phyloP scores from a whole-genome alignment of 73 alveolate genomes.

The Breviolum minutum region DNA sequence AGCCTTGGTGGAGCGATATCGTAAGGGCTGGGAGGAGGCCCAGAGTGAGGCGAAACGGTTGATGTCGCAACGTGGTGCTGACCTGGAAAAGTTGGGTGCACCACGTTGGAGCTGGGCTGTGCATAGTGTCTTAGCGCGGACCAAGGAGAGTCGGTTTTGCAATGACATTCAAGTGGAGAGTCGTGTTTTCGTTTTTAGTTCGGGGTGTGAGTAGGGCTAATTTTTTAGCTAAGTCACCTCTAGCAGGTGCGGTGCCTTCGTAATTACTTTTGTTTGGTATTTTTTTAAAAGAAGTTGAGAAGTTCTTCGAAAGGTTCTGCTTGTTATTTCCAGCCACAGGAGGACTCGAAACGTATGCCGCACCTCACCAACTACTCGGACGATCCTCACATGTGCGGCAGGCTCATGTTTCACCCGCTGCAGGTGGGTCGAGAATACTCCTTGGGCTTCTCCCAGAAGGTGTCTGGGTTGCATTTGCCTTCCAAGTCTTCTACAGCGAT shows the following conservation, averaged over 20 bases:
- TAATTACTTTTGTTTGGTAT: background rate
- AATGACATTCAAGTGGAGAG: too few relatives aligned
- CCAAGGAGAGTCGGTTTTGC: slow-evolving; percentile 9
- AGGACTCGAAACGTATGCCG: slow-evolving; percentile 46
- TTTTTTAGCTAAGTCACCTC: too few relatives aligned
- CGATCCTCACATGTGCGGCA: slow-evolving; percentile 87
- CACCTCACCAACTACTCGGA: slow-evolving; percentile 76
- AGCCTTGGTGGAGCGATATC: slow-evolving; percentile 67
- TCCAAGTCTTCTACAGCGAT: background rate
- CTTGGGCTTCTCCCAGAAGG: slow-evolving; percentile 70
- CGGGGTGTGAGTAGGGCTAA: too few relatives aligned
- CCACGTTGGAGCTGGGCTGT: slow-evolving; percentile 94
- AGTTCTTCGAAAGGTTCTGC: background rate
- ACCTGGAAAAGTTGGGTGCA: slow-evolving; percentile 65
- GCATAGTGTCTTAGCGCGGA: slow-evolving; percentile 32
- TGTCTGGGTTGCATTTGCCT: background rate
- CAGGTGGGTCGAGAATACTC: slow-evolving; percentile 76
- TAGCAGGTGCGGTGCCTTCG: background rate
- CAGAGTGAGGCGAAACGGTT: slow-evolving; percentile 65
- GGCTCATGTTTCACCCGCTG: slow-evolving; percentile 78
- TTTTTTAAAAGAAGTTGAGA: too few relatives aligned
- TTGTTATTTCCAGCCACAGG: background rate
- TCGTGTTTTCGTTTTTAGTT: too few relatives aligned
- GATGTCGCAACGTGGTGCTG: slow-evolving; percentile 82
- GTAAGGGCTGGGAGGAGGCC: slow-evolving; percentile 90